phyloP scores from a whole-genome alignment of 306 rosid species.

The Prunus kanzakura region DNA sequence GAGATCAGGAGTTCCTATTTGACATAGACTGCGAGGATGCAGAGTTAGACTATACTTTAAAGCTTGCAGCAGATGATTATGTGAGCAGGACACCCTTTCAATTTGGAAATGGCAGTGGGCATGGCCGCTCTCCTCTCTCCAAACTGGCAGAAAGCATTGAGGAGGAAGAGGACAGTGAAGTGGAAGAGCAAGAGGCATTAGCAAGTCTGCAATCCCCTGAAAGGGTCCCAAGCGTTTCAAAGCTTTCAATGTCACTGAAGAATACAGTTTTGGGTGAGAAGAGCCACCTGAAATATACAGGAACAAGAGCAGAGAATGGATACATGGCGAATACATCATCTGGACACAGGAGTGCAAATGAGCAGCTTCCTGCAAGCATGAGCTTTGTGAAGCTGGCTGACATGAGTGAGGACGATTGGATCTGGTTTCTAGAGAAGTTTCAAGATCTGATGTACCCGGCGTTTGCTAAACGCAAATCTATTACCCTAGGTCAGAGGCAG shows the following conservation, averaged over 20 bases:
- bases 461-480: constrained; percentile 61
- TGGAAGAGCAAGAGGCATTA: constrained; percentile 40
- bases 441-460: constrained; percentile 75
- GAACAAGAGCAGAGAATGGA: constrained; percentile 54
- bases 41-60: constrained; percentile 32
- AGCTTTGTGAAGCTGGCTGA: constrained; percentile 81
- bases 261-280: constrained; percentile 54
- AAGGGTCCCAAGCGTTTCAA: constrained; percentile 41
- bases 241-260: constrained; percentile 64
- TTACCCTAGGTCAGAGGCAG: constrained; percentile 77
- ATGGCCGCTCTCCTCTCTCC: constrained; percentile 55
- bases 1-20: constrained; percentile 58
- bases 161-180: constrained; percentile 65
- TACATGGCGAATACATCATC: constrained; percentile 54
- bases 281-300: constrained; percentile 38
- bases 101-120: constrained; percentile 39
- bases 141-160: constrained; percentile 81
- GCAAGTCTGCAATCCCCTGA: constrained; percentile 25
- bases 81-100: constrained; percentile 37
- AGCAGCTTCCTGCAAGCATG: constrained; percentile 83
- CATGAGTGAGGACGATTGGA: constrained; percentile 80
- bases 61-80: constrained; percentile 40
- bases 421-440: constrained; percentile 69
- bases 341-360: constrained; percentile 85
- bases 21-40: constrained; percentile 67